These are phyloP conservation scores for Mortierella sp. DNA, from an alignment of 371 early-diverging fungal species.

Conservation along the genomic window DNA sequence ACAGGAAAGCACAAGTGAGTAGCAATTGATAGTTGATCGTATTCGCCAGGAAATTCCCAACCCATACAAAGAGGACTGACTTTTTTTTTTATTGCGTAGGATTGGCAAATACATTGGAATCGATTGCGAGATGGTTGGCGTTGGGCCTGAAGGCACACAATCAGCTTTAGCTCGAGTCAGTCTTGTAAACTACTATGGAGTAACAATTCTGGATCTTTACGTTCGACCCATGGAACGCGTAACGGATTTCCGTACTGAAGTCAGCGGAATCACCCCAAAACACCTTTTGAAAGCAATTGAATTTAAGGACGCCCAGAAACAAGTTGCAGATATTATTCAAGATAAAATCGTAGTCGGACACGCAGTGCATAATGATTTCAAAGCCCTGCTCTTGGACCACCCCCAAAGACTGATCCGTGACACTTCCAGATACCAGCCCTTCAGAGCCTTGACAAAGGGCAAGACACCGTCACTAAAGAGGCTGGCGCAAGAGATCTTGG, in stretches of 20 bases:
- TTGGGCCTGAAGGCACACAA: constrained; percentile 83
- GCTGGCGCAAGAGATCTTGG: constrained; percentile 81
- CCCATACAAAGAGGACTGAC: too few relatives aligned
- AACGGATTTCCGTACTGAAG: constrained; percentile 93
- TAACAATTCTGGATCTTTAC: constrained; percentile 86
- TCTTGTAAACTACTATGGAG: constrained; percentile 94
- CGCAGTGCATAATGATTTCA: constrained; percentile 89
- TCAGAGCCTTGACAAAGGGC: constrained; percentile 74
- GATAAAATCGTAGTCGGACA: constrained; percentile 94
- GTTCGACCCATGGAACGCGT: constrained; percentile 87
- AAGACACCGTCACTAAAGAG: constrained; percentile 80
- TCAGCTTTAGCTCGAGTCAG: constrained; percentile 93
- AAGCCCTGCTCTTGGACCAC: constrained; percentile 82
- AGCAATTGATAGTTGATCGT: not conserved
- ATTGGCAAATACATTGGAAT: constrained; percentile 91
- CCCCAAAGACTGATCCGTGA: constrained; percentile 86
- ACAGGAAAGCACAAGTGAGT: constrained; percentile 63
- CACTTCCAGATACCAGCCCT: constrained; percentile 84
- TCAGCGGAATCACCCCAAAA: constrained; percentile 93
- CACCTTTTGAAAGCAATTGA: constrained; percentile 66
- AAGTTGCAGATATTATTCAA: constrained; percentile 83
- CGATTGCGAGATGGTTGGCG: constrained; percentile 99
- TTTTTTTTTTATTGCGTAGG: constrained; percentile 25
- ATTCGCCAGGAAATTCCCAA: too few relatives aligned
- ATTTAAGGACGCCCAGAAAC: constrained; percentile 82